A percentile compares a stretch with the other conserved stretches of the same genome.
These are phyloP conservation scores for Salix brachista DNA, from an alignment of 345 rosid species.

Conservation along the genomic window DNA sequence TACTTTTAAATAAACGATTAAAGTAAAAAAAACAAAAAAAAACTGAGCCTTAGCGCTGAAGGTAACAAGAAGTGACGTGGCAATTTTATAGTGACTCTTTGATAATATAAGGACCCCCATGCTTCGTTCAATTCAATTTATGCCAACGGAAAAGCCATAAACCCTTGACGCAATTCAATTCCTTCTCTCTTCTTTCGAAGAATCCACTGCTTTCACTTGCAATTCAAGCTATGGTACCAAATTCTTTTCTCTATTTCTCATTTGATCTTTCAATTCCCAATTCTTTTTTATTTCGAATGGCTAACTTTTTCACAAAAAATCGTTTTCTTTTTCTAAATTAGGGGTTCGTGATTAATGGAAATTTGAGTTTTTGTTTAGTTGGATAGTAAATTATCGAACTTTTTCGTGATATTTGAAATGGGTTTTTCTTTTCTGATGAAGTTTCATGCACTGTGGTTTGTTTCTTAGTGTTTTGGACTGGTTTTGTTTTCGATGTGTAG, in stretches of 20 bases:
- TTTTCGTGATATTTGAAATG: background rate
- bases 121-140: background rate
- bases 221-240: background rate
- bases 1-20: too few relatives aligned
- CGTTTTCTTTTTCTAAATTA: background rate
- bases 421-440: background rate
- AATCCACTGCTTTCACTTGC: background rate
- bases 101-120: background rate
- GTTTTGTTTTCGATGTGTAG: conserved; percentile 33
- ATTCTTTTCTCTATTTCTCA: background rate
- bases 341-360: background rate
- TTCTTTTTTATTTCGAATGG: background rate
- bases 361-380: background rate
- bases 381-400: background rate
- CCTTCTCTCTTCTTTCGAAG: background rate
- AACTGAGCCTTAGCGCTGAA: too few relatives aligned
- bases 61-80: background rate
- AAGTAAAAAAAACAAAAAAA: too few relatives aligned
- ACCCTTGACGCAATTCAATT: background rate
- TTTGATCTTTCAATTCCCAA: background rate
- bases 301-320: background rate
- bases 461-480: background rate
- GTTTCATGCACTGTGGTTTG: background rate
- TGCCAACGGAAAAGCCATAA: background rate
- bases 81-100: background rate